A percentile compares a stretch with the other conserved stretches of the same genome.
Conservation (phyloP, 2,329 filamentous ascomycete species). For the Phaeomoniella chlamydospora region DNA sequence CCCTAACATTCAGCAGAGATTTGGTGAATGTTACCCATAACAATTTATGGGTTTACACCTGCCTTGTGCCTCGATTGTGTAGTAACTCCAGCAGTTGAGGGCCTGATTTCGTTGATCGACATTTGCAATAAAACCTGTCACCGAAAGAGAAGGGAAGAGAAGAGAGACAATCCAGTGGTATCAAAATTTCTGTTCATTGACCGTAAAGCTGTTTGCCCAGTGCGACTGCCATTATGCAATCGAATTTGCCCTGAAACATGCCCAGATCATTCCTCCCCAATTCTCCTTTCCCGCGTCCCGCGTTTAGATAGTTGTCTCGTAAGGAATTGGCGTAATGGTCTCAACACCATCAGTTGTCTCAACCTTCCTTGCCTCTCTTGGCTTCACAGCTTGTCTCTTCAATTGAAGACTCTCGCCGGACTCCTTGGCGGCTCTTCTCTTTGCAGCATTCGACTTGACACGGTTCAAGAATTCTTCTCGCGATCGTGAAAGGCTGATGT, state of each 20-base stretch:
- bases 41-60: too few species aligned
- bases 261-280: not conserved
- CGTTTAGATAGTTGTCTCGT: conserved; percentile 94
- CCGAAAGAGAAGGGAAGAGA: too few species aligned
- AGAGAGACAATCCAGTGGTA: too few species aligned
- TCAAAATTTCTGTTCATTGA: not conserved
- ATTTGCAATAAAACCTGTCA: too few species aligned
- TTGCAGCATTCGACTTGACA: conserved; percentile 89
- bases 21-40: too few species aligned
- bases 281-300: conserved; percentile 1
- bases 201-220: not conserved
- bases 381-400: conserved; percentile 75
- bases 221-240: not conserved
- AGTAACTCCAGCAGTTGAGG: too few species aligned
- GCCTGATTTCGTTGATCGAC: too few species aligned
- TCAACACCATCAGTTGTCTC: conserved; percentile 64
- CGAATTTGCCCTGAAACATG: not conserved
- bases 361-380: conserved; percentile 68
- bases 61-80: too few species aligned
- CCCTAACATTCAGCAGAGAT: too few species aligned
- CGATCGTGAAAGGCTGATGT: conserved; percentile 87
- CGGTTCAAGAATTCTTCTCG: conserved; percentile 92
- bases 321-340: conserved; percentile 80
- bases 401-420: conserved; percentile 77
- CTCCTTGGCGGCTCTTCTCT: conserved; percentile 85